Evolutionary conservation across 352 stramenopile species (phyloP), one percentile per base, ranked within the genome.

Genomic region (Peronosclerospora sorghi): DNA sequence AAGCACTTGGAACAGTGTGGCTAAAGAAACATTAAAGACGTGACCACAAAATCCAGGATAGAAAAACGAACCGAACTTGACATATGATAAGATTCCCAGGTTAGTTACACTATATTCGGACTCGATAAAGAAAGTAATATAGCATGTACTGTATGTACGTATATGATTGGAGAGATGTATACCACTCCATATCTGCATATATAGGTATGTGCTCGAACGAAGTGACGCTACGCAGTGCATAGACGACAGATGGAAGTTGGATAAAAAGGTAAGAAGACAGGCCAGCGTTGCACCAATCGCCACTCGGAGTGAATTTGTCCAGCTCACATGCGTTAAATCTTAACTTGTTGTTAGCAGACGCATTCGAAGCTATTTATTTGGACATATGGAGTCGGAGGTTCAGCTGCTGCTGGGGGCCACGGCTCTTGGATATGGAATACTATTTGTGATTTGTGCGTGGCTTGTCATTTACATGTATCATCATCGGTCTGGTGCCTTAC

Each of bases 1-100:
- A 13, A 60, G 96, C 18, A 65, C 93, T 49, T 96, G 87, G 86
- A 92, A 96, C 51, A 77, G 68, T 19, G 62, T 74, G 3, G 84
- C 3, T 26, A 26, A 26, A 26, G 21, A 26, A 26, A 26, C 3
- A 26, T 26, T 7, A 17, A 41, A 23, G 32, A 8, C 20, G 17
- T 42, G 19, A 13, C 18, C 17, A 27, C 13, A 18, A 38, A 37
- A 2, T 32, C 4, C 27, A 12, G 8, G 19, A 21, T 26, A 41
- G 17, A 12, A 29, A 23, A 41, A 21, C 17, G 26, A 41, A 8
- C 35, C 9, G 10, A 26, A 26, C 13, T 41, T 13, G 35, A 26
- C 27, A 32, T 32, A 26, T 6, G 21, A 6, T 26, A 26, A 7
- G 21, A 26, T 26, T 26, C n/a, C n/a, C n/a, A 26, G 21, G 6